Evolutionary conservation across 306 rosid species (phyloP).

Genomic region (Comarum palustre): DNA sequence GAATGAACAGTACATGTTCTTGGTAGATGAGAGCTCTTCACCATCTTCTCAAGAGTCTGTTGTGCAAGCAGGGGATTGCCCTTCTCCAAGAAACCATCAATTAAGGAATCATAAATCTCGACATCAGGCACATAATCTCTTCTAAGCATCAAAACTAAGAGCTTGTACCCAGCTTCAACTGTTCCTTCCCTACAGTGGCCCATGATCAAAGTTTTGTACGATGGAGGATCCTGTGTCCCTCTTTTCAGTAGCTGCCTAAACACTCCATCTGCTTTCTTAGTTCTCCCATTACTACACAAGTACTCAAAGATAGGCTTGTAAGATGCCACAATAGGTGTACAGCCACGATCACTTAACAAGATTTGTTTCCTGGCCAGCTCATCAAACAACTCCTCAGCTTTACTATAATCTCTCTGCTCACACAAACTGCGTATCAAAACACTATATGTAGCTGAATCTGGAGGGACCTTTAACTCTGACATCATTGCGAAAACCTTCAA

Average conservation of each 20-base stretch:
- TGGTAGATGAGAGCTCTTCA: constrained; percentile 69
- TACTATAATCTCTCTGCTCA: constrained; percentile 44
- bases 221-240: constrained; percentile 77
- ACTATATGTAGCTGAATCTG: constrained; percentile 81
- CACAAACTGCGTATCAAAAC: constrained; percentile 63
- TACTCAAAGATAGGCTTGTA: constrained; percentile 62
- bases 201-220: constrained; percentile 65
- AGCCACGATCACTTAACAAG: constrained; percentile 46
- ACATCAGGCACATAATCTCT: constrained; percentile 65
- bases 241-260: constrained; percentile 80
- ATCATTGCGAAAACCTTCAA: constrained; percentile 57
- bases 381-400: constrained; percentile 65
- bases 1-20: constrained; percentile 61
- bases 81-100: constrained; percentile 61
- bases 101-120: constrained; percentile 53
- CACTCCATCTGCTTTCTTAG: constrained; percentile 65
- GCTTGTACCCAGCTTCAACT: constrained; percentile 55
- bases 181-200: constrained; percentile 79
- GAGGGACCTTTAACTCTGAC: constrained; percentile 44
- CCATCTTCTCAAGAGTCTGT: constrained; percentile 69
- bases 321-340: constrained; percentile 76
- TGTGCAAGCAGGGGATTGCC: constrained; percentile 69
- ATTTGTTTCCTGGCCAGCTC: constrained; percentile 57
- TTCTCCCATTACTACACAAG: constrained; percentile 64
- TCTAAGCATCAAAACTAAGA: constrained; percentile 70